Percentiles rank a stretch among this genome's conserved stretches.
These are phyloP conservation scores for Cyclospora cayetanensis DNA, from an alignment of 169 alveolate species.

Conservation along the genomic window DNA sequence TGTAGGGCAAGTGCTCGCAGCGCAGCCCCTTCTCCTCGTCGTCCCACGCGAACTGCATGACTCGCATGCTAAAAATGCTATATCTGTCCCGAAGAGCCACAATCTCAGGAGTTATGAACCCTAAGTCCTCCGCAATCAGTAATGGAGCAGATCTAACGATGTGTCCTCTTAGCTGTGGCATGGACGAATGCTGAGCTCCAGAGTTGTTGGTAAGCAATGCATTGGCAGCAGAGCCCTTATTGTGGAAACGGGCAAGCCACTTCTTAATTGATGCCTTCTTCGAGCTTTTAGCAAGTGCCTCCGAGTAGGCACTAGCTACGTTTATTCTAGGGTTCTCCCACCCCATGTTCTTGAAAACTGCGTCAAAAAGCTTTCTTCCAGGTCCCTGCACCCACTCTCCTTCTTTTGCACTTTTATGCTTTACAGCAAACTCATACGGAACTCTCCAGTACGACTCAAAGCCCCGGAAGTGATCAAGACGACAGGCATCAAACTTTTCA, in stretches of 20 bases:
- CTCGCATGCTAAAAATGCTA: slow-evolving; percentile 72
- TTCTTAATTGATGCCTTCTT: slow-evolving; percentile 27
- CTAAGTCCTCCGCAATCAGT: slow-evolving; percentile 69
- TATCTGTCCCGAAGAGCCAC: slow-evolving; percentile 66
- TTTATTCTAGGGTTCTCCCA: slow-evolving; percentile 68
- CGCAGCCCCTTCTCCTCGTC: slow-evolving; percentile 67
- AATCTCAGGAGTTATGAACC: slow-evolving; percentile 67
- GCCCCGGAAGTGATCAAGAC: slow-evolving; percentile 72
- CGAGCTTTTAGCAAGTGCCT: slow-evolving; percentile 8
- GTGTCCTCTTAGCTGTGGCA: slow-evolving; percentile 11
- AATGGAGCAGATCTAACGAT: slow-evolving; percentile 48
- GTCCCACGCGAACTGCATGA: slow-evolving; percentile 73
- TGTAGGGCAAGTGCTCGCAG: slow-evolving; percentile 72
- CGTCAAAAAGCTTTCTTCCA: slow-evolving; percentile 60
- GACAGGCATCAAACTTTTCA: slow-evolving; percentile 61
- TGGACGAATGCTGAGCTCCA: slow-evolving; percentile 21
- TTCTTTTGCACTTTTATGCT: slow-evolving; percentile 63
- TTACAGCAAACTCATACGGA: slow-evolving; percentile 56
- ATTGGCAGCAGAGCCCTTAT: background rate
- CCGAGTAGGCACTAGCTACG: slow-evolving; percentile 56
- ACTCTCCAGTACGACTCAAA: slow-evolving; percentile 74
- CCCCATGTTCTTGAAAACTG: slow-evolving; percentile 64
- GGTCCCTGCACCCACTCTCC: slow-evolving; percentile 74
- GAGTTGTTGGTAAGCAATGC: background rate
- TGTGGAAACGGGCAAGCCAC: background rate